Percentiles rank a stretch among this genome's conserved stretches.
phyloP scores from a whole-genome alignment of 2,329 filamentous ascomycete genomes.

The Exophiala aquamarina region DNA sequence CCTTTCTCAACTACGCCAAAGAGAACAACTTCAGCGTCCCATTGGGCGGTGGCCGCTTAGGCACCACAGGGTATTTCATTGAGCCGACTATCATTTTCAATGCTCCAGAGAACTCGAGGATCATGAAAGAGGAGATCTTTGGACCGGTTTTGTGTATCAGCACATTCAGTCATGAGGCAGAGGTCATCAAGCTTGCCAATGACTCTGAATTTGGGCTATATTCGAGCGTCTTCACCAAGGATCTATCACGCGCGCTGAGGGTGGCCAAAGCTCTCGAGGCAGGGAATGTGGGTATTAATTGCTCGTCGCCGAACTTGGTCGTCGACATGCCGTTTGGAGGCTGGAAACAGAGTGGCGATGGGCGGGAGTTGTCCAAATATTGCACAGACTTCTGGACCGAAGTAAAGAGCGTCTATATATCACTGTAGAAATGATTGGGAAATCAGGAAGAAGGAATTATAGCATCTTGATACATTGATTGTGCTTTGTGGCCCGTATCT shows the following conservation, averaged over 20 bases:
- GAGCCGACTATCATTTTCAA: slow-evolving; percentile 60
- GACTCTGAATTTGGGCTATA: slow-evolving; percentile 54
- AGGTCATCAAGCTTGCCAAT: slow-evolving; percentile 60
- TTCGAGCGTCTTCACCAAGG: slow-evolving; percentile 58
- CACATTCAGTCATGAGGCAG: slow-evolving; percentile 60
- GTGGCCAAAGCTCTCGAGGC: slow-evolving; percentile 57
- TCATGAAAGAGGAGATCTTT: slow-evolving; percentile 62
- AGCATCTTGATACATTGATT: too few relatives aligned
- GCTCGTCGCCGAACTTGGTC: slow-evolving; percentile 33
- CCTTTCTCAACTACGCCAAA: slow-evolving; percentile 57
- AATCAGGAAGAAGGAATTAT: too few relatives aligned
- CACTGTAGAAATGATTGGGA: too few relatives aligned
- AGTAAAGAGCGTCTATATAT: slow-evolving; percentile 48
- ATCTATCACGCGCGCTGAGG: slow-evolving; percentile 50
- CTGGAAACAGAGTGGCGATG: slow-evolving; percentile 33
- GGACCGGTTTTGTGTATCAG: slow-evolving; percentile 65
- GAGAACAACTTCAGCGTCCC: slow-evolving; percentile 55
- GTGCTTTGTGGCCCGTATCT: too few relatives aligned
- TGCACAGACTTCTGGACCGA: slow-evolving; percentile 63
- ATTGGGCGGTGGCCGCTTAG: slow-evolving; percentile 46
- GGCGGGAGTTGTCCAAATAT: slow-evolving; percentile 29
- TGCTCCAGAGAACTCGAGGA: slow-evolving; percentile 54
- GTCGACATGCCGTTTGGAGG: slow-evolving; percentile 38
- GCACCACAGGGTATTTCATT: slow-evolving; percentile 57
- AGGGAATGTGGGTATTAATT: slow-evolving; percentile 63